phyloP scores from a whole-genome alignment of 768 basidiomycete species.

The Rhizopogon rudus region DNA sequence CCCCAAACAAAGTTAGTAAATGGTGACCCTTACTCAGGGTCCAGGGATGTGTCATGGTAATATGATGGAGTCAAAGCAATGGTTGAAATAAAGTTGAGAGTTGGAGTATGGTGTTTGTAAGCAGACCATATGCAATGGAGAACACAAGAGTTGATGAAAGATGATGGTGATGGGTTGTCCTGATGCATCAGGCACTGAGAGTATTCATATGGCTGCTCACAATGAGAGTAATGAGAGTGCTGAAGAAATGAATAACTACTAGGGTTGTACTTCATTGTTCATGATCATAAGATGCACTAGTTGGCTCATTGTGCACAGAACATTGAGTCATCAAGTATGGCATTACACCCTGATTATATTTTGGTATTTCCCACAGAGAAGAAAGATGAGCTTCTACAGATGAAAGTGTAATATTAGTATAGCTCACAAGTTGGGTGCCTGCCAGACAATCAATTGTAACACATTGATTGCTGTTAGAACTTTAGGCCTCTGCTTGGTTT shows the following conservation, averaged over 20 bases:
- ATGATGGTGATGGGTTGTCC: too few relatives aligned
- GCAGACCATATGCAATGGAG: too few relatives aligned
- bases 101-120: neutral
- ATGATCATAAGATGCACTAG: too few relatives aligned
- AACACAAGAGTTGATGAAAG: too few relatives aligned
- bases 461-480: conserved; percentile 38
- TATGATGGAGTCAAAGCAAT: neutral
- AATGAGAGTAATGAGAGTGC: too few relatives aligned
- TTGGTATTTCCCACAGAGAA: conserved; percentile 31
- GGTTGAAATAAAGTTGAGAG: neutral
- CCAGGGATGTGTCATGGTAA: neutral
- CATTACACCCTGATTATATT: conserved; percentile 15
- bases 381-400: neutral
- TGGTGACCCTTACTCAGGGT: too few relatives aligned
- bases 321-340: neutral
- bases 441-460: conserved; percentile 44
- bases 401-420: neutral
- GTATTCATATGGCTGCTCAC: too few relatives aligned
- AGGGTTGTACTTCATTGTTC: too few relatives aligned
- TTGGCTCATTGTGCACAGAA: neutral
- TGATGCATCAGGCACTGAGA: too few relatives aligned
- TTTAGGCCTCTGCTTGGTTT: conserved; percentile 18
- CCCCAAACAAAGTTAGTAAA: too few relatives aligned
- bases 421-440: conserved; percentile 40
- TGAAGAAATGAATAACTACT: too few relatives aligned